Base-by-base conservation (phyloP, 805 yeast species). In the Teunomyces barrocoloradensis region DNA sequence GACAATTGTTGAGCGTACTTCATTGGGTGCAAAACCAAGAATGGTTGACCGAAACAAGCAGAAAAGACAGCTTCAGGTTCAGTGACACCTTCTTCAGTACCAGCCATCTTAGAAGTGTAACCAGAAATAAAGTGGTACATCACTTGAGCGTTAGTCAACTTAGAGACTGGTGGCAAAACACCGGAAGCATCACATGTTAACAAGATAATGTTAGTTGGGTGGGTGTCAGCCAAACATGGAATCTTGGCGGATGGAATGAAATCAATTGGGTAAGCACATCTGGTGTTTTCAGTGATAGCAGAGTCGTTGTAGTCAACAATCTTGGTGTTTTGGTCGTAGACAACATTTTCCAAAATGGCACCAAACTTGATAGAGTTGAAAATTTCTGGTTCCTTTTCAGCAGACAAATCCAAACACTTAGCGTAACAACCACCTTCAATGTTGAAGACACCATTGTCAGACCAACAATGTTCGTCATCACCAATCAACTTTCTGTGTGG, bases 361-460 rank as follows among this genome's bases (percentile, higher is more conserved):
- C 99, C 99, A 63, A 90, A 92, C 71, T 80, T 86, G 73, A 92
- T 88, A 40, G 98, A 95, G 71, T 89, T 82, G 81, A 84, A 94
- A 68, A 92, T 92, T 76, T 92, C 99, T 44, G 99, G 99, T 78
- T 92, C 99, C 74, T 87, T 92, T 74, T 89, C 97, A 55, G 78
- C 85, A 44, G 89, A 75, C 56, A 92, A 79, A 63, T 89, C 96
- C 56, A 92, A 78, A 77, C 97, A 91, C 76, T 92, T 92, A 63
- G 98, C 98, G 78, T 92, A 92, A 79, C 99, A 92, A 57, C 99
- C 99, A 72, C 99, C 99, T 78, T 92, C 99, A 63, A 92, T 91
- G 82, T 94, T 94, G 85, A 92, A 92, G 50, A 92, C 97, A 75
- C 99, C 99, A 58, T 87, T 78, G 72, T 92, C 96, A 15, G 97